Percentiles rank a stretch among this genome's conserved stretches.
Conservation (phyloP, 2,329 filamentous ascomycete genomes). For the Dendryphion nanum region DNA sequence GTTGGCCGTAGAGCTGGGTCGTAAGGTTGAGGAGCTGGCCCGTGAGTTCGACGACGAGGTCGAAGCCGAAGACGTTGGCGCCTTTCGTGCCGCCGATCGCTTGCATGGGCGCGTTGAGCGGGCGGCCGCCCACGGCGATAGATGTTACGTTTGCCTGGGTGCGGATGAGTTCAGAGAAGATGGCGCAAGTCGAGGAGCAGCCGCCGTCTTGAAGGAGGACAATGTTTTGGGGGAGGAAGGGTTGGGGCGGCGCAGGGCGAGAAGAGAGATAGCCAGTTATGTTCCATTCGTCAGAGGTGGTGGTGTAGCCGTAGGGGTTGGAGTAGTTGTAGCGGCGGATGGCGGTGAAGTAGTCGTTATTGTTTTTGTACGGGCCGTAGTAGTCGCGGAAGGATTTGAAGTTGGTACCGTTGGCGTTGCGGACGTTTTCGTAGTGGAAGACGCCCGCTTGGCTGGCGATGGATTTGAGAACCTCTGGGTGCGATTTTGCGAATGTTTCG, state of each 20-base stretch:
- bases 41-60: slow-evolving; percentile 8
- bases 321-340: slow-evolving; percentile 15
- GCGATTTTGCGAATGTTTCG: slow-evolving; percentile 6
- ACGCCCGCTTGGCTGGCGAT: not conserved
- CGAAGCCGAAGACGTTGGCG: slow-evolving; percentile 29
- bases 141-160: slow-evolving; percentile 38
- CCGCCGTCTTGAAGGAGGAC: slow-evolving; percentile 38
- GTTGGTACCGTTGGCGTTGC: slow-evolving; percentile 15
- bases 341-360: slow-evolving; percentile 28
- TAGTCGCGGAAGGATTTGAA: slow-evolving; percentile 34
- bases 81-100: slow-evolving; percentile 42
- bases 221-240: slow-evolving; percentile 31
- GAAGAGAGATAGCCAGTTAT: slow-evolving; percentile 8
- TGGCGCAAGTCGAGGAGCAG: slow-evolving; percentile 41
- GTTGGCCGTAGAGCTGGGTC: not conserved
- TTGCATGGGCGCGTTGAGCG: slow-evolving; percentile 37
- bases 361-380: slow-evolving; percentile 24
- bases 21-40: not conserved
- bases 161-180: slow-evolving; percentile 44
- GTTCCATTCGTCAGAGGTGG: not conserved
- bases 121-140: slow-evolving; percentile 39
- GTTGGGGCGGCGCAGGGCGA: slow-evolving; percentile 16
- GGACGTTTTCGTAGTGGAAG: slow-evolving; percentile 13
- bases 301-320: slow-evolving; percentile 2
- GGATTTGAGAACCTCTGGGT: slow-evolving; percentile 32